Evolutionary conservation across 2,329 filamentous ascomycete genomes (phyloP).

Genomic region (Ascochyta lentis): DNA sequence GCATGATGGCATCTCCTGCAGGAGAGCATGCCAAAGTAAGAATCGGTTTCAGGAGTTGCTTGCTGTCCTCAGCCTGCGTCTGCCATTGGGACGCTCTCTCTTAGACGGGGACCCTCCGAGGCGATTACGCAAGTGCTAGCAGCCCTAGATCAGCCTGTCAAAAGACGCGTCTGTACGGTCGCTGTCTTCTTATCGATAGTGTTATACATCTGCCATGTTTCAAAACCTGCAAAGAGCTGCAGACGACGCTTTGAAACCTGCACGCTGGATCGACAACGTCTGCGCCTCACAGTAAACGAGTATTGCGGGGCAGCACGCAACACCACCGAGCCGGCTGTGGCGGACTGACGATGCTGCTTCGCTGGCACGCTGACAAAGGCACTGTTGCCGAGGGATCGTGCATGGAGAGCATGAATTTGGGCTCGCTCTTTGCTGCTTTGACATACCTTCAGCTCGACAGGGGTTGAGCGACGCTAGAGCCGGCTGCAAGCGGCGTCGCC

Average conservation of each 20-base stretch:
- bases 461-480: constrained; percentile 29
- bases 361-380: constrained; percentile 26
- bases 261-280: constrained; percentile 17
- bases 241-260: constrained; percentile 20
- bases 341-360: constrained; percentile 22
- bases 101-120: constrained; percentile 2
- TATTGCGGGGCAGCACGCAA: constrained; percentile 26
- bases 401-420: constrained; percentile 36
- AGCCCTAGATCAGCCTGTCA: constrained; percentile 7
- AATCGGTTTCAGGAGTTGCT: constrained; percentile 36
- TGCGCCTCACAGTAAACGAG: constrained; percentile 41
- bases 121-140: constrained; percentile 16
- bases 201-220: constrained; percentile 38
- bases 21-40: constrained; percentile 21
- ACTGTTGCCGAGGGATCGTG: constrained; percentile 16
- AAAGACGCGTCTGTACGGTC: constrained; percentile 3
- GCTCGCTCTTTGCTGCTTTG: constrained; percentile 21
- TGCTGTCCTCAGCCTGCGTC: constrained; percentile 23
- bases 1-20: constrained; percentile 13
- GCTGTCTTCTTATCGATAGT: constrained; percentile 38
- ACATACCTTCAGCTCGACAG: constrained; percentile 42
- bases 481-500: constrained; percentile 28
- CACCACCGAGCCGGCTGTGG: constrained; percentile 35
- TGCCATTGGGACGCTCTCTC: constrained; percentile 34
- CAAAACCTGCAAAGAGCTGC: constrained; percentile 34